Conservation (phyloP, 2,329 filamentous ascomycete species). For the Beauveria scarabaeidicola region DNA sequence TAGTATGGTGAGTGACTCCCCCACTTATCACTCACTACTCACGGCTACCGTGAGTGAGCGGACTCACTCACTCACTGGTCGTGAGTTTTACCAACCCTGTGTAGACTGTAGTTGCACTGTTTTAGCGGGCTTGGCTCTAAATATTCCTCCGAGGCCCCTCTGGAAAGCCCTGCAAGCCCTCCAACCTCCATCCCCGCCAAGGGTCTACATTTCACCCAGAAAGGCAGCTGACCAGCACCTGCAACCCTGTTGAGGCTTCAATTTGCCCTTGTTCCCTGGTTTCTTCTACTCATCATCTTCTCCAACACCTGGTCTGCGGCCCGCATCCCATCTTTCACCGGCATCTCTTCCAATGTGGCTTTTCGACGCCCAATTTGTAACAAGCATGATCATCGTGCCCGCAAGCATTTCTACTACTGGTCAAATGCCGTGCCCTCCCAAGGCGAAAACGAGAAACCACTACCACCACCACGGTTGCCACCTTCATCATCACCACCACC, state of each 20-base stretch:
- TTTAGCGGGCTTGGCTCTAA: background rate
- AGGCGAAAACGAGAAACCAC: background rate
- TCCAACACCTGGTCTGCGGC: background rate
- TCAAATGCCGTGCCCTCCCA: background rate
- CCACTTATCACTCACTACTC: too few relatives aligned
- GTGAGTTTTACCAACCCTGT: too few relatives aligned
- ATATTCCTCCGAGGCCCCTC: too few relatives aligned
- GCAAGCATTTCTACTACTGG: too few relatives aligned
- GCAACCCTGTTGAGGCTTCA: background rate
- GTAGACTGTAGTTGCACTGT: background rate
- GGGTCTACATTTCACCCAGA: background rate
- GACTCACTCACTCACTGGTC: too few relatives aligned
- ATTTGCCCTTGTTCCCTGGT: background rate
- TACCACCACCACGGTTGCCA: background rate
- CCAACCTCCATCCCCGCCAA: background rate
- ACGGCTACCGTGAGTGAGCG: too few relatives aligned
- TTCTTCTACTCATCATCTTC: background rate
- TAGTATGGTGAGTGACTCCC: too few relatives aligned
- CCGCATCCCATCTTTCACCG: background rate
- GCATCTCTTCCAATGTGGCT: background rate
- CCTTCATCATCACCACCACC: background rate
- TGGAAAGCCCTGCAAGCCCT: background rate
- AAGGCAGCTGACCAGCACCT: background rate
- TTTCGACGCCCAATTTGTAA: too few relatives aligned
- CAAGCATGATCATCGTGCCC: too few relatives aligned